Conservation (phyloP, 2,329 filamentous ascomycete genomes). For the Diaporthe destruens region DNA sequence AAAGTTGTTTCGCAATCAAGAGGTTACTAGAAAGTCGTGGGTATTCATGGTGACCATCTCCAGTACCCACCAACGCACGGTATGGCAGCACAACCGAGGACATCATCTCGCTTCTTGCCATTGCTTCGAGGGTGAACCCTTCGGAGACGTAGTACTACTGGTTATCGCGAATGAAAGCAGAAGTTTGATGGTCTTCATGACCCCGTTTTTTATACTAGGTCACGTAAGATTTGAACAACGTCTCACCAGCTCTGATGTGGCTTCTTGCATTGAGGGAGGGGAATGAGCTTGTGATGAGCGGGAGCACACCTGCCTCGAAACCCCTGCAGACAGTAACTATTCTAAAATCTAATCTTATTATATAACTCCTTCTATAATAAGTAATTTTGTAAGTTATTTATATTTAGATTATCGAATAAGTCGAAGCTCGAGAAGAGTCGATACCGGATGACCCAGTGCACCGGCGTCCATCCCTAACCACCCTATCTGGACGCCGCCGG, state of each 20-base stretch:
- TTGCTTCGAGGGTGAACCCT: background rate
- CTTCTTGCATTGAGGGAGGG: background rate
- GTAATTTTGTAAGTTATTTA: too few relatives aligned
- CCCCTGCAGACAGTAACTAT: background rate
- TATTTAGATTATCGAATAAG: background rate
- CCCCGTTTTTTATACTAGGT: background rate
- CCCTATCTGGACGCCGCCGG: background rate
- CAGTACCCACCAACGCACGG: too few relatives aligned
- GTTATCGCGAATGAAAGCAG: background rate
- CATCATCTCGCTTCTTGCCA: background rate
- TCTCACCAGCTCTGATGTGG: background rate
- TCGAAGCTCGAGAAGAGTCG: background rate
- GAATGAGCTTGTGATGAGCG: background rate
- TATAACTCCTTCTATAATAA: too few relatives aligned
- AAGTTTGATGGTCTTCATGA: background rate
- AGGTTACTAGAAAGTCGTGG: too few relatives aligned
- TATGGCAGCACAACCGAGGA: background rate
- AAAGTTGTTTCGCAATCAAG: too few relatives aligned
- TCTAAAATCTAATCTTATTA: too few relatives aligned
- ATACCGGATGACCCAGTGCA: conserved; percentile 4
- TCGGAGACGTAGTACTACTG: background rate
- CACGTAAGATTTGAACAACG: background rate
- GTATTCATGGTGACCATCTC: too few relatives aligned
- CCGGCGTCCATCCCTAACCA: conserved; percentile 8
- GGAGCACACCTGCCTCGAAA: background rate